Evolutionary conservation across 768 basidiomycete species (phyloP).

Genomic region (Mycena latifolia): DNA sequence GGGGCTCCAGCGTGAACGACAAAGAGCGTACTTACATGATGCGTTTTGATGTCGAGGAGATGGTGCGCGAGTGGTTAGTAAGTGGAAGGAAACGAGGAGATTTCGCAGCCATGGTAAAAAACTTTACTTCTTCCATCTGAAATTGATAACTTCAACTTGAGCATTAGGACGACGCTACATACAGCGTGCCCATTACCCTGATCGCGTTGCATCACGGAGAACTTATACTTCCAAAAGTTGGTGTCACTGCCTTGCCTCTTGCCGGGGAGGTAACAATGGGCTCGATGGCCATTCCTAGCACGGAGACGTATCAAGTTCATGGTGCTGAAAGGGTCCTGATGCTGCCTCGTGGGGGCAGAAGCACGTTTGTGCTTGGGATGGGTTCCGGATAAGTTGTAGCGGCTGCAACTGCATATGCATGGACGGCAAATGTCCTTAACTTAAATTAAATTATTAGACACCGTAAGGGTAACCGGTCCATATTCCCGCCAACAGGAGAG

Average conservation of each 20-base stretch:
- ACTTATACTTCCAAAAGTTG: constrained; percentile 80
- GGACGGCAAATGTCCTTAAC: neutral
- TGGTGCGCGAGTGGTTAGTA: constrained; percentile 88
- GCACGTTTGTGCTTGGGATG: constrained; percentile 86
- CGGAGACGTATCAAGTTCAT: constrained; percentile 87
- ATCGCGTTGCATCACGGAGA: constrained; percentile 90
- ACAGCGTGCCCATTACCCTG: constrained; percentile 77
- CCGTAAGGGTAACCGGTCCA: constrained; percentile 43
- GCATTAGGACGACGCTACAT: constrained; percentile 69
- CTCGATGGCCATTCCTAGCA: constrained; percentile 69
- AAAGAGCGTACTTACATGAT: constrained; percentile 62
- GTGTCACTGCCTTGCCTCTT: constrained; percentile 70
- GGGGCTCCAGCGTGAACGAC: constrained; percentile 67
- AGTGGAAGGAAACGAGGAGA: constrained; percentile 91
- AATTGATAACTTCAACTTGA: constrained; percentile 9
- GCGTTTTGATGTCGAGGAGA: constrained; percentile 87
- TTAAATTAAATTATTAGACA: constrained; percentile 30
- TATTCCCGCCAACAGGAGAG: constrained; percentile 65
- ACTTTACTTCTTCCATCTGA: constrained; percentile 4
- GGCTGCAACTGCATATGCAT: neutral
- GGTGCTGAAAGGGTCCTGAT: constrained; percentile 87
- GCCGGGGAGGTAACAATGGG: constrained; percentile 67
- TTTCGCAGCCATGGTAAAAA: constrained; percentile 80
- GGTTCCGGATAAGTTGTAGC: constrained; percentile 50
- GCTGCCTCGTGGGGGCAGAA: constrained; percentile 84